These are phyloP conservation scores for Vigna unguiculata DNA, from an alignment of 306 rosid species.

Conservation along the genomic window DNA sequence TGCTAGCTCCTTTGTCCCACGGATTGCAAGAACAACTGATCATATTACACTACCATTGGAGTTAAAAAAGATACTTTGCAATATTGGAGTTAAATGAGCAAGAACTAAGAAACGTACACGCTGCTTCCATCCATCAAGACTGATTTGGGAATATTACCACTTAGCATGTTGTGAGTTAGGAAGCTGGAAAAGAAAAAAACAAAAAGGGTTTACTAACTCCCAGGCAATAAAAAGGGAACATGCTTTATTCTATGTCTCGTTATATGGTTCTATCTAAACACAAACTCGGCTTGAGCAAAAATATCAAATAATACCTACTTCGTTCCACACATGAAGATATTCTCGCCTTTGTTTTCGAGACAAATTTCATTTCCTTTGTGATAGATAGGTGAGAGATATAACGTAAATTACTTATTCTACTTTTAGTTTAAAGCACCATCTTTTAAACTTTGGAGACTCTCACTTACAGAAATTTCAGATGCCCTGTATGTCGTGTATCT, in stretches of 20 bases:
- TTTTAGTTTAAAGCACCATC: too few relatives aligned
- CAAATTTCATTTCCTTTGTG: too few relatives aligned
- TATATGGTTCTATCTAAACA: conserved; percentile 35
- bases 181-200: conserved; percentile 57
- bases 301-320: conserved; percentile 10
- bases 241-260: background rate
- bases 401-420: too few relatives aligned
- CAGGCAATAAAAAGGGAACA: conserved; percentile 36
- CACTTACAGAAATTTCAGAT: conserved; percentile 72
- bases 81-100: conserved; percentile 39
- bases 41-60: conserved; percentile 8
- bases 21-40: conserved; percentile 12
- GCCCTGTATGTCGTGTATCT: conserved; percentile 39
- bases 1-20: background rate
- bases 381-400: too few relatives aligned
- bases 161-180: conserved; percentile 73
- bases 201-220: conserved; percentile 33
- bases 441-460: conserved; percentile 12
- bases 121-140: conserved; percentile 71
- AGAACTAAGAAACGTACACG: conserved; percentile 68
- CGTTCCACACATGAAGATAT: background rate
- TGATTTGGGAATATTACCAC: conserved; percentile 72
- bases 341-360: background rate
- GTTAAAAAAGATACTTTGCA: conserved; percentile 21
- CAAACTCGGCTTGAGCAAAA: conserved; percentile 1